Conservation (phyloP, 2,329 filamentous ascomycete genomes). For the Botrytis hyacinthi region DNA sequence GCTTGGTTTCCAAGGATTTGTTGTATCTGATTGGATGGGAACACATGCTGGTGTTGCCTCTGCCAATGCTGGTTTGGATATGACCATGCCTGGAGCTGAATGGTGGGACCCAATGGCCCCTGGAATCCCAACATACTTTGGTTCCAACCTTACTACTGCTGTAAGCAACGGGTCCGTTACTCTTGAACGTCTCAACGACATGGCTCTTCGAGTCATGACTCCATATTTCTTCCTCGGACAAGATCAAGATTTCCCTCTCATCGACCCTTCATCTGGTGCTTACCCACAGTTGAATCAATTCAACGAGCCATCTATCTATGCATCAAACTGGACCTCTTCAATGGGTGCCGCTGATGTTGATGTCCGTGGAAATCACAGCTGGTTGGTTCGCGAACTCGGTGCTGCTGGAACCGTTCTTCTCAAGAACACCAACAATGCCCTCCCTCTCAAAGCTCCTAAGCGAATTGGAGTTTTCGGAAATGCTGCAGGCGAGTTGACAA, state of each 20-base stretch:
- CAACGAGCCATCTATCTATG: constrained; percentile 38
- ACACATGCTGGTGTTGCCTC: constrained; percentile 58
- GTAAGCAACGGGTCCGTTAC: constrained; percentile 49
- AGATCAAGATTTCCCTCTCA: constrained; percentile 41
- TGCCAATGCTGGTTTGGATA: constrained; percentile 61
- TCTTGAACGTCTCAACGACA: constrained; percentile 45
- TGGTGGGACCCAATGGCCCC: constrained; percentile 32
- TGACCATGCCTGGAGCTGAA: constrained; percentile 59
- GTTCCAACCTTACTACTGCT: constrained; percentile 39
- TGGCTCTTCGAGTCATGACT: constrained; percentile 50
- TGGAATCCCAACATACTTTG: constrained; percentile 16
- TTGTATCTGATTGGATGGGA: constrained; percentile 68
- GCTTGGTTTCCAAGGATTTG: constrained; percentile 50
- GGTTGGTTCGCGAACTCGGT: constrained; percentile 46
- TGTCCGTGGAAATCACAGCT: constrained; percentile 55
- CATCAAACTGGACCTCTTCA: constrained; percentile 39
- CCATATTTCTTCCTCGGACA: constrained; percentile 58
- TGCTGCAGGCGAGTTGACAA: constrained; percentile 62
- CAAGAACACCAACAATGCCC: constrained; percentile 56
- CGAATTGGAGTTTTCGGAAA: constrained; percentile 53
- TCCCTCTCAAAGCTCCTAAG: constrained; percentile 55
- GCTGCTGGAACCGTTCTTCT: constrained; percentile 60
- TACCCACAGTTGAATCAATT: constrained; percentile 8
- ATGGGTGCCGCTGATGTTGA: constrained; percentile 56
- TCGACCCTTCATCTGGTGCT: constrained; percentile 32